A percentile compares a stretch with the other conserved stretches of the same genome.
These are phyloP conservation scores for Fremontodendron californicum DNA, from an alignment of 345 rosid species.

Conservation along the genomic window DNA sequence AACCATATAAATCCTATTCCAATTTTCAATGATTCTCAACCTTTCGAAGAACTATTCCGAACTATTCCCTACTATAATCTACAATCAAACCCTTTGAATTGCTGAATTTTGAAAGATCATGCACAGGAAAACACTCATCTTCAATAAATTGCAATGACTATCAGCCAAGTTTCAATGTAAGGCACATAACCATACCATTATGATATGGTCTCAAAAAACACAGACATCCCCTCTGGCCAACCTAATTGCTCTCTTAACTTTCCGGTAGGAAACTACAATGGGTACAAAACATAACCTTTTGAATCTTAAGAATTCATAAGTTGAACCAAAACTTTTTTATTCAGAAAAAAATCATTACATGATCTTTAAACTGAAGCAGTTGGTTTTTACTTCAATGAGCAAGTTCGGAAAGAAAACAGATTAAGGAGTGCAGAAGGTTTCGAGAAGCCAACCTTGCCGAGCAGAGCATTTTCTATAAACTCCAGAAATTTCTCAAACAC, in stretches of 20 bases:
- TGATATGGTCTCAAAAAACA: not conserved
- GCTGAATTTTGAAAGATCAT: not conserved
- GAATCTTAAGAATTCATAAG: not conserved
- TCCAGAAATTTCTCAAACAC: slow-evolving; percentile 51
- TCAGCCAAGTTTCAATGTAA: not conserved
- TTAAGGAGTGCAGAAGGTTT: slow-evolving; percentile 1
- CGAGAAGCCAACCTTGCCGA: slow-evolving; percentile 58
- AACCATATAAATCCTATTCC: not conserved
- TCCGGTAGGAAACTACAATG: not conserved
- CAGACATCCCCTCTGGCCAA: not conserved
- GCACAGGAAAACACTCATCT: not conserved
- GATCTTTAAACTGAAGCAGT: not conserved
- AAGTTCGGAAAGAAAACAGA: not conserved
- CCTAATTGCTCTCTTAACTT: not conserved
- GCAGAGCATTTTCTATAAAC: slow-evolving; percentile 60
- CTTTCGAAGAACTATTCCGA: not conserved
- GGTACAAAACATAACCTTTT: not conserved
- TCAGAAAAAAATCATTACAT: not conserved
- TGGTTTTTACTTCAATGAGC: not conserved
- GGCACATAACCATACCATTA: not conserved
- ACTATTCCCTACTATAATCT: not conserved
- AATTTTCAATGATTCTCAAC: not conserved
- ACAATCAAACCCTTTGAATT: not conserved
- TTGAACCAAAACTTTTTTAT: not conserved
- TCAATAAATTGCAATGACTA: not conserved